Evolutionary conservation across 148 eudicot genomes (phyloP).

Genomic region (Dysphania ambrosioides): DNA sequence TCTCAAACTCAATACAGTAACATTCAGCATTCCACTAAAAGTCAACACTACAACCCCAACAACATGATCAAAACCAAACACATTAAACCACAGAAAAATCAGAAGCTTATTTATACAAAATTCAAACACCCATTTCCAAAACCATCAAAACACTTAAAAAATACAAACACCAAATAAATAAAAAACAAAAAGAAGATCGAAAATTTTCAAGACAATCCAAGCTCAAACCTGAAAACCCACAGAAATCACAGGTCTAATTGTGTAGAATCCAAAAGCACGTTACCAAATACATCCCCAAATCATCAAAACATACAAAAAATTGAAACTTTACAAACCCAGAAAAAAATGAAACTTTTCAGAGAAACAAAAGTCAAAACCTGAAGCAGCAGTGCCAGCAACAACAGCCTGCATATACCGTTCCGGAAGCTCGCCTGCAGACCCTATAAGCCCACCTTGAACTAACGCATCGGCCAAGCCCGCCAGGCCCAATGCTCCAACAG

Average conservation of each 20-base stretch:
- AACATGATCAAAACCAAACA: background rate
- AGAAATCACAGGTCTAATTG: too few species aligned
- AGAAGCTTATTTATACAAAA: background rate
- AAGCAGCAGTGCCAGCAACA: conserved; percentile 80
- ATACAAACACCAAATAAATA: too few species aligned
- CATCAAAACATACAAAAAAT: background rate
- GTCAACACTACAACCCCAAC: too few species aligned
- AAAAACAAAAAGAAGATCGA: too few species aligned
- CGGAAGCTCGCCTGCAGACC: conserved; percentile 77
- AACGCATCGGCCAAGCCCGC: conserved; percentile 71
- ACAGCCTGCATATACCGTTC: conserved; percentile 78
- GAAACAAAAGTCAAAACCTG: conserved; percentile 34
- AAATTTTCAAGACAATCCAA: too few species aligned
- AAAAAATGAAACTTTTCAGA: too few species aligned
- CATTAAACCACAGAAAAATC: too few species aligned
- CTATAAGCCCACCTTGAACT: conserved; percentile 75
- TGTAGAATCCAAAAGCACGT: too few species aligned
- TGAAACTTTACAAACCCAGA: background rate
- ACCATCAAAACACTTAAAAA: too few species aligned
- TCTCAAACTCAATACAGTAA: too few species aligned
- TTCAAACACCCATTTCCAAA: conserved; percentile 2
- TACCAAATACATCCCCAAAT: background rate
- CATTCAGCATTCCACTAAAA: too few species aligned
- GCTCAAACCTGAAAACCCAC: too few species aligned
- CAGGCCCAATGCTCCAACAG: conserved; percentile 54